phyloP scores from a whole-genome alignment of 441 rosid genomes.

The Adansonia grandidieri region DNA sequence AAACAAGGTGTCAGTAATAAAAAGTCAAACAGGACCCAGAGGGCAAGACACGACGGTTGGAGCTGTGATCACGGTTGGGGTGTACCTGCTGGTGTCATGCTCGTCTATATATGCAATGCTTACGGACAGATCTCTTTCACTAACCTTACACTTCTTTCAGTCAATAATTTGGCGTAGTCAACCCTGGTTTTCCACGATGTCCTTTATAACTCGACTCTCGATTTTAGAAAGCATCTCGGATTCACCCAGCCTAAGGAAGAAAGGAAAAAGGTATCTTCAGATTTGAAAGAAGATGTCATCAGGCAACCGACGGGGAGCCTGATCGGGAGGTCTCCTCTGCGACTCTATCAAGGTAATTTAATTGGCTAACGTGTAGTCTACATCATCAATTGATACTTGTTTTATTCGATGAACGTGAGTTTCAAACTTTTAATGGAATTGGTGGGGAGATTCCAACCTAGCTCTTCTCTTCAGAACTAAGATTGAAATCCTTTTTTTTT shows the following conservation, averaged over 20 bases:
- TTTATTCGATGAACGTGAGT: neutral
- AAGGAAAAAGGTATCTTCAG: neutral
- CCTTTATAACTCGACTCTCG: neutral
- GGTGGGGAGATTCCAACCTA: no score
- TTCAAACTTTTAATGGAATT: no score
- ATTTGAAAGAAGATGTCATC: neutral
- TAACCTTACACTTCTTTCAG: neutral
- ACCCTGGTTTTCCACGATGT: neutral
- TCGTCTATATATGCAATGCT: neutral
- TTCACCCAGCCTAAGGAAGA: slow-evolving; percentile 11
- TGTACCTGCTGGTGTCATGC: neutral
- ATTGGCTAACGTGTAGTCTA: neutral
- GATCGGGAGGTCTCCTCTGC: neutral
- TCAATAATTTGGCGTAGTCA: neutral
- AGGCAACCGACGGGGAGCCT: neutral
- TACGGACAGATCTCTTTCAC: neutral
- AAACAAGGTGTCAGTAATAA: slow-evolving; percentile 9
- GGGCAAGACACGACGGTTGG: neutral
- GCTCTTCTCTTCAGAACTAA: no score
- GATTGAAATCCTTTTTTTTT: no score
- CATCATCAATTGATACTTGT: neutral
- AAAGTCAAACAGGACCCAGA: neutral
- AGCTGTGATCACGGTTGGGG: neutral
- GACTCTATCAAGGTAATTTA: neutral
- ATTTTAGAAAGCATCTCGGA: neutral